Evolutionary conservation across 2,329 filamentous ascomycete species (phyloP), one percentile per base, ranked within the genome.

Genomic region (Paecilomyces fulvus): DNA sequence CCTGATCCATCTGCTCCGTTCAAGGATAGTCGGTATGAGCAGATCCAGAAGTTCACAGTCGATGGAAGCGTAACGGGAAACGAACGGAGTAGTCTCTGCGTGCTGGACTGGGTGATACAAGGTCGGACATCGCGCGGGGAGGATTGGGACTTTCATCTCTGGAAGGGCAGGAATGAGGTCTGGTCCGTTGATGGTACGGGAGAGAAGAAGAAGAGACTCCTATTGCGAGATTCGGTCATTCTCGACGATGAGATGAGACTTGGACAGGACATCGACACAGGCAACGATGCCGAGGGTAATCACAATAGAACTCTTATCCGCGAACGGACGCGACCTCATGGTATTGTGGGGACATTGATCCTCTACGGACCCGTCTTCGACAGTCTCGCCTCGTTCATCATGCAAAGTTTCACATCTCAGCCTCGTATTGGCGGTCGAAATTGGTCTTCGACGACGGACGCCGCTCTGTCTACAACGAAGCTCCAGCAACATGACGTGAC

Each of bases 1-100:
- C 94, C 94, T 0, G 94, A 99, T 69, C 94, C 94, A 0, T 88
- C 95, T 2, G 92, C 96, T 69, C 94, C 94, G 0, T 97, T 95
- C 70, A 85, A 84, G 59, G 82, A 83, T 60, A 95, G 90, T 66
- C 83, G 88, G 49, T 97, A 96, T 72, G 83, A 88, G 64, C 94
- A 97, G 73, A 80, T 78, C 14, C 94, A 97, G 72, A 81, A 84
- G 20, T 96, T 96, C 72, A 81, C 81, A 33, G 73, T 87, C 53
- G 77, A 77, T 52, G 71, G 65, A 56, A 71, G 67, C 7, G 73
- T 76, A 5, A 66, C 60, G 56, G 65, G 61, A 58, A 61, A 55
- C 75, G 54, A 67, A 31, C 64, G 70, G 9, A 72, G 83, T 79
- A 63, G 87, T 46, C 74, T 97, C 12, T 95, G 91, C 67, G 80